phyloP scores from a whole-genome alignment of 2,329 filamentous ascomycete genomes.

The Penicillium sp. region DNA sequence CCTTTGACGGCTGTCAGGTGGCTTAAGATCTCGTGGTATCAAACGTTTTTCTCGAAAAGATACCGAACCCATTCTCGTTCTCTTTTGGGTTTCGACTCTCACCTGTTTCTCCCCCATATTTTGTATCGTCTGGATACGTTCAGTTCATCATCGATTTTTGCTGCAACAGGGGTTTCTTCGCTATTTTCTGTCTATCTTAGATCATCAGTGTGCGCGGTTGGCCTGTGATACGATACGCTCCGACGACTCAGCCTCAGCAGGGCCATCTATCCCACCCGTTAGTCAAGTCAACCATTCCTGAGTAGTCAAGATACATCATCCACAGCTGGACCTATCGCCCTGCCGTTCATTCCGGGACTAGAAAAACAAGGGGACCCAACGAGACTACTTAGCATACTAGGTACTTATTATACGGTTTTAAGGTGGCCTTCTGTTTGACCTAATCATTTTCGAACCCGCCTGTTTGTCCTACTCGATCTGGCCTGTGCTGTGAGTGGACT shows the following conservation, averaged over 20 bases:
- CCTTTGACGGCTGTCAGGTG: conserved; percentile 4
- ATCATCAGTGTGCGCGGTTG: conserved; percentile 8
- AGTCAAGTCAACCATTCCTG: conserved; percentile 9
- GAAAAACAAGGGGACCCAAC: background rate
- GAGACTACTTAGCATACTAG: background rate
- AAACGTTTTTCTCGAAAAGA: background rate
- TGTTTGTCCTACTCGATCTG: conserved; percentile 16
- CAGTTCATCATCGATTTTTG: background rate
- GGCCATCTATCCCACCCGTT: conserved; percentile 5
- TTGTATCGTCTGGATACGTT: background rate
- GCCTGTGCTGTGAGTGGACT: conserved; percentile 14
- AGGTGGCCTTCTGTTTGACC: conserved; percentile 8
- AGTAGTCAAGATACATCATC: conserved; percentile 13
- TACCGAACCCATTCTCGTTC: background rate
- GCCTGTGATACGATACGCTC: conserved; percentile 15
- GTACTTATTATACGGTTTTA: conserved; percentile 6
- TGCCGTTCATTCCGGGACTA: conserved; percentile 11
- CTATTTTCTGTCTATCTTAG: background rate
- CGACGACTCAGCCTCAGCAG: conserved; percentile 17
- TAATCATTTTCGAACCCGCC: conserved; percentile 1
- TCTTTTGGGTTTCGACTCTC: background rate
- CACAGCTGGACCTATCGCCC: conserved; percentile 8
- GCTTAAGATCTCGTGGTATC: conserved; percentile 12
- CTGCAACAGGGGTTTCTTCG: background rate
- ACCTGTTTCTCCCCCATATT: background rate